A percentile compares a stretch with the other conserved stretches of the same genome.
Evolutionary conservation across 768 basidiomycete species (phyloP).

Genomic region (Mrakia hoshinonis): DNA sequence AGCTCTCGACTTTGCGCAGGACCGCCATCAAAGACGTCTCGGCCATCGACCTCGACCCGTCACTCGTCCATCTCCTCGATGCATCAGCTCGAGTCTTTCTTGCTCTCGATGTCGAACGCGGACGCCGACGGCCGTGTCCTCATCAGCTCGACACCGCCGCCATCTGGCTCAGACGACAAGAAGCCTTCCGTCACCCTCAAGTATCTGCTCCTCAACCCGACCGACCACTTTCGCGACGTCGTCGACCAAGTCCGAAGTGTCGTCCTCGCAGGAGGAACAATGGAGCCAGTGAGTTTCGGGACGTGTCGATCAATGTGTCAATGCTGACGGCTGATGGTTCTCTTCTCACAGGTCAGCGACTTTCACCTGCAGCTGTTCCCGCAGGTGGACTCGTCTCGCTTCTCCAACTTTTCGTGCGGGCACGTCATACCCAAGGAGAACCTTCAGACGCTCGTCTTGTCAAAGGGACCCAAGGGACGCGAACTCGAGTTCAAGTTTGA

Average conservation of each 20-base stretch:
- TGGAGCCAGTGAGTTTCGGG: conserved; percentile 70
- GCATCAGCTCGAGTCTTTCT: conserved; percentile 68
- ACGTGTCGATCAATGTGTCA: not conserved
- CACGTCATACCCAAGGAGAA: conserved; percentile 80
- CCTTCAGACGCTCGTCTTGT: conserved; percentile 64
- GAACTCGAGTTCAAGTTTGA: conserved; percentile 74
- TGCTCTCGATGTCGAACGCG: conserved; percentile 60
- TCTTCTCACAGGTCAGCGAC: conserved; percentile 63
- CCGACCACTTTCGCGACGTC: conserved; percentile 74
- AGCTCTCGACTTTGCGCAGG: not conserved
- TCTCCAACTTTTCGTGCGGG: conserved; percentile 80
- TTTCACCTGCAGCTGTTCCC: conserved; percentile 72
- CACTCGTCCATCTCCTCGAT: conserved; percentile 59
- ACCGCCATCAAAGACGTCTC: conserved; percentile 1
- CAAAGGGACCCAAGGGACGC: conserved; percentile 63
- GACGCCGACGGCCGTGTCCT: conserved; percentile 32
- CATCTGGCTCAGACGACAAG: conserved; percentile 27
- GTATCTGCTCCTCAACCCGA: conserved; percentile 87
- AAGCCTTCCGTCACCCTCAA: conserved; percentile 54
- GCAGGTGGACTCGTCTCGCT: conserved; percentile 50
- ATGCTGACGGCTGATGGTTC: not conserved
- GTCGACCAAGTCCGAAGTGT: conserved; percentile 71
- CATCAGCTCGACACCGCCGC: conserved; percentile 44
- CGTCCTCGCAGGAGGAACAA: conserved; percentile 91
- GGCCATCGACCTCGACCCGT: not conserved